Evolutionary conservation across 306 rosid species (phyloP).

Genomic region (Herpetospermum pedunculosum): DNA sequence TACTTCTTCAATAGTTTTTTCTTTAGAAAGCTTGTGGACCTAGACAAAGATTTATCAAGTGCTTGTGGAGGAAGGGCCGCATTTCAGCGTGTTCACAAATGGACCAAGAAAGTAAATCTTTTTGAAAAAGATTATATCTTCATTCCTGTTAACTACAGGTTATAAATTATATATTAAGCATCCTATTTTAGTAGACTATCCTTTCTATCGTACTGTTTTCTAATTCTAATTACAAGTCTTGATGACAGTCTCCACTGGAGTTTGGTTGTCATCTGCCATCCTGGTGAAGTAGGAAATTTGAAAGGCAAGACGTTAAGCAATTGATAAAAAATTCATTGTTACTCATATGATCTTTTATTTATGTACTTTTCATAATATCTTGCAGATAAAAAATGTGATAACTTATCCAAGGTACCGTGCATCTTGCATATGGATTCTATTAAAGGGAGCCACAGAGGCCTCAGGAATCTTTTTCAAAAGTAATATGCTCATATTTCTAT

Average conservation of each 20-base stretch:
- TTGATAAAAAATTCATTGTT: constrained; percentile 3
- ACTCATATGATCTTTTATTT: constrained; percentile 11
- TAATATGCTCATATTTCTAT: constrained; percentile 11
- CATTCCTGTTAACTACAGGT: constrained; percentile 91
- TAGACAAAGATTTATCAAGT: constrained; percentile 88
- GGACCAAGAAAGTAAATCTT: constrained; percentile 86
- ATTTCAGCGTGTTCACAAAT: constrained; percentile 84
- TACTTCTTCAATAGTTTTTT: constrained; percentile 92
- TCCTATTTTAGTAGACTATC: neutral
- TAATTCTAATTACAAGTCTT: neutral
- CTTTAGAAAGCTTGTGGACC: constrained; percentile 90
- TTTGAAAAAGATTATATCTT: constrained; percentile 84
- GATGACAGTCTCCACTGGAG: constrained; percentile 88
- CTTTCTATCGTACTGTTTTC: constrained; percentile 9
- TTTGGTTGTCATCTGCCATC: constrained; percentile 82
- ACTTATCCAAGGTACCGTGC: constrained; percentile 55
- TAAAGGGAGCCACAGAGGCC: constrained; percentile 76
- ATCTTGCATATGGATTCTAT: constrained; percentile 94
- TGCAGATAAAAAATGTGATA: constrained; percentile 45
- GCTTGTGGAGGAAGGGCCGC: constrained; percentile 83
- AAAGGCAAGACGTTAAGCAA: constrained; percentile 34
- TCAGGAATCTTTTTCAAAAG: constrained; percentile 79
- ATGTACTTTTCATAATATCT: neutral
- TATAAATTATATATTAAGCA: constrained; percentile 10
- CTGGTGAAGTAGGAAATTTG: constrained; percentile 57